Evolutionary conservation across 2,329 filamentous ascomycete genomes (phyloP).

Genomic region (Aspergillus puulaauensis): DNA sequence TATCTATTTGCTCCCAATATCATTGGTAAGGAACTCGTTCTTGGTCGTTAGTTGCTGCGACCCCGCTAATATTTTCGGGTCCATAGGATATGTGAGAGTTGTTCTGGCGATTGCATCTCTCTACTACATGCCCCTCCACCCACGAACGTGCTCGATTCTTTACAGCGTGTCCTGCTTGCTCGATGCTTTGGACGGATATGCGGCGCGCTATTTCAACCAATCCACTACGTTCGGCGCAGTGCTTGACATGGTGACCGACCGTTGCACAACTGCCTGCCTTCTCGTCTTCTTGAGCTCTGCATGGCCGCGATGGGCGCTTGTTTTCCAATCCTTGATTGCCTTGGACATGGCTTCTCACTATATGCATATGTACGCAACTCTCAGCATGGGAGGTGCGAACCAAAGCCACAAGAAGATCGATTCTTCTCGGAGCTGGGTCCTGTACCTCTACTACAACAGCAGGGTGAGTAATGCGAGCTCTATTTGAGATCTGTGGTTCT

Average conservation of each 20-base stretch:
- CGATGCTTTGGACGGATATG: constrained; percentile 90
- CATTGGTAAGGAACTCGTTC: constrained; percentile 60
- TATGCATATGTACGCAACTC: constrained; percentile 97
- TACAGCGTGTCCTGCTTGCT: constrained; percentile 95
- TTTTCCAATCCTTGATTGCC: constrained; percentile 92
- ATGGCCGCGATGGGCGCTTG: constrained; percentile 87
- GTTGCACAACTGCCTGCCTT: constrained; percentile 92
- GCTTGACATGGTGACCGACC: constrained; percentile 98
- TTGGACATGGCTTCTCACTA: constrained; percentile 95
- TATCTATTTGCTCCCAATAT: constrained; percentile 81
- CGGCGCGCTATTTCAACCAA: constrained; percentile 84
- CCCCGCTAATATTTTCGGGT: constrained; percentile 5
- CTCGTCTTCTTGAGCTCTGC: constrained; percentile 93
- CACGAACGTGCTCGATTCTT: constrained; percentile 80
- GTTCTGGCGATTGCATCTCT: constrained; percentile 84
- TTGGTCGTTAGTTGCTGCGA: neutral
- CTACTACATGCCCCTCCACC: constrained; percentile 98
- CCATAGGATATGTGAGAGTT: constrained; percentile 71
- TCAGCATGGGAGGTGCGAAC: constrained; percentile 78
- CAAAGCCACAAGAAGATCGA: constrained; percentile 93
- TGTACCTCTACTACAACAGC: constrained; percentile 97
- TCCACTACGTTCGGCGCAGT: constrained; percentile 95
- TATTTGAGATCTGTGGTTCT: neutral
- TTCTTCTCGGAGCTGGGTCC: constrained; percentile 78
- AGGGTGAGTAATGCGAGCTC: constrained; percentile 63